Evolutionary conservation across 495 filamentous ascomycete genomes (phyloP).

Genomic region (Pyronema omphalodes): DNA sequence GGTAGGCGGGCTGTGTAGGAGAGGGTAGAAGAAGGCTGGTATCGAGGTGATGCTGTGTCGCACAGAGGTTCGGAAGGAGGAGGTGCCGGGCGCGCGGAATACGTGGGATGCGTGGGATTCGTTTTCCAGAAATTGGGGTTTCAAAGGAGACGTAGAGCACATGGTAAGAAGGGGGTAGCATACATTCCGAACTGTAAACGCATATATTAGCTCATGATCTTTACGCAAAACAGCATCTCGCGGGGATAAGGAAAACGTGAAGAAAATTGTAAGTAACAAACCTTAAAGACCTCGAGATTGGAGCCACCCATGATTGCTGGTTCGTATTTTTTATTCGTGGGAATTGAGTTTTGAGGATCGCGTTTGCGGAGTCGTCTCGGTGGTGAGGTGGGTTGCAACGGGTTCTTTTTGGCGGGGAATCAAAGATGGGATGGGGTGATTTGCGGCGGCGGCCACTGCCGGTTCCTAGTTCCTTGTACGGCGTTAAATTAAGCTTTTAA

Average conservation of each 20-base stretch:
- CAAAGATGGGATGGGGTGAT: no score
- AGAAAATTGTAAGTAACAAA: conserved; percentile 26
- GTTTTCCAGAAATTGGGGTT: no score
- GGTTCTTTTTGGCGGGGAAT: background rate
- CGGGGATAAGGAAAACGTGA: background rate
- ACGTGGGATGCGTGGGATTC: no score
- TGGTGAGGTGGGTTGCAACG: background rate
- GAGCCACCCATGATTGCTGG: conserved; percentile 52
- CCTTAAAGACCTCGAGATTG: conserved; percentile 94
- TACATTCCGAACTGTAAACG: conserved; percentile 19
- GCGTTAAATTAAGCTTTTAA: conserved; percentile 3
- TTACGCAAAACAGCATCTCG: background rate
- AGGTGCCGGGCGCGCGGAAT: no score
- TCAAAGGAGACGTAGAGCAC: no score
- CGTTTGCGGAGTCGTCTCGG: background rate
- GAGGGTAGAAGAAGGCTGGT: background rate
- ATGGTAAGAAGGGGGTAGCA: no score
- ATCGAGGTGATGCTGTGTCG: no score
- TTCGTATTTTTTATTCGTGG: conserved; percentile 1
- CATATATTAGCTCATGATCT: background rate
- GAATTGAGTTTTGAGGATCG: background rate
- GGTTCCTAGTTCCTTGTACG: background rate
- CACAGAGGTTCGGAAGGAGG: no score
- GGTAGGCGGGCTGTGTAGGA: background rate
- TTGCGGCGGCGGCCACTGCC: no score